These are phyloP conservation scores for Sphaerulina populicola DNA, from an alignment of 2,329 filamentous ascomycete genomes.

Conservation along the genomic window DNA sequence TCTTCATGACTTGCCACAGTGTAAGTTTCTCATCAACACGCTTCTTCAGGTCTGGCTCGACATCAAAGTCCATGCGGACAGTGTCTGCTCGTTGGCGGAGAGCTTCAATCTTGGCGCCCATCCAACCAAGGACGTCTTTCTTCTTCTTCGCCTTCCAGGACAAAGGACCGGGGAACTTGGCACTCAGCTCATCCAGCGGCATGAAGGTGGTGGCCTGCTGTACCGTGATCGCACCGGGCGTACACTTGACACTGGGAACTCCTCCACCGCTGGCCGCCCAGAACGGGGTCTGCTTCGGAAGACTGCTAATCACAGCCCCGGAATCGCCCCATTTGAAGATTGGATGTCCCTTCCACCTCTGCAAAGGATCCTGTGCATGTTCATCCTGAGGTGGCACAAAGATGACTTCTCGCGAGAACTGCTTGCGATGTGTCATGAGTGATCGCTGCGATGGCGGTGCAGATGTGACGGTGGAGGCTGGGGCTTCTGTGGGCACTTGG, in stretches of 20 bases:
- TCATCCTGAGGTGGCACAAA: slow-evolving; percentile 52
- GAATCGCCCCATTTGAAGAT: slow-evolving; percentile 83
- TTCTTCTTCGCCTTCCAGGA: slow-evolving; percentile 92
- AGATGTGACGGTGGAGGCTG: slow-evolving; percentile 23
- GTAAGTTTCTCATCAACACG: slow-evolving; percentile 69
- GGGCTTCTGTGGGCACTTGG: slow-evolving; percentile 15
- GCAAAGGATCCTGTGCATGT: slow-evolving; percentile 60
- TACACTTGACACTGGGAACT: slow-evolving; percentile 69
- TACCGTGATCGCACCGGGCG: slow-evolving; percentile 73
- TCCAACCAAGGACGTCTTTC: slow-evolving; percentile 80
- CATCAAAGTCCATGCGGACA: slow-evolving; percentile 45
- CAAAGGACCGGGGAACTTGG: slow-evolving; percentile 82
- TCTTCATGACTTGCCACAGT: slow-evolving; percentile 75
- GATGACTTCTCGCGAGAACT: slow-evolving; percentile 44
- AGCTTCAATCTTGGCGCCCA: slow-evolving; percentile 64
- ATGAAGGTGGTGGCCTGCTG: slow-evolving; percentile 65
- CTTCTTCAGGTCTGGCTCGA: slow-evolving; percentile 55
- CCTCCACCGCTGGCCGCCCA: slow-evolving; percentile 64
- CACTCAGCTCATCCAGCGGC: slow-evolving; percentile 61
- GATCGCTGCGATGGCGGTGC: slow-evolving; percentile 6
- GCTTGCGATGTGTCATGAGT: slow-evolving; percentile 31
- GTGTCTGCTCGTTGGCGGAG: slow-evolving; percentile 51
- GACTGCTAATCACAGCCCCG: slow-evolving; percentile 71
- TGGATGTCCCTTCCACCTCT: slow-evolving; percentile 85
- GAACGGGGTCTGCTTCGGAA: slow-evolving; percentile 79